These are phyloP conservation scores for Bretziella fagacearum DNA, from an alignment of 2,329 filamentous ascomycete species.

Conservation along the genomic window DNA sequence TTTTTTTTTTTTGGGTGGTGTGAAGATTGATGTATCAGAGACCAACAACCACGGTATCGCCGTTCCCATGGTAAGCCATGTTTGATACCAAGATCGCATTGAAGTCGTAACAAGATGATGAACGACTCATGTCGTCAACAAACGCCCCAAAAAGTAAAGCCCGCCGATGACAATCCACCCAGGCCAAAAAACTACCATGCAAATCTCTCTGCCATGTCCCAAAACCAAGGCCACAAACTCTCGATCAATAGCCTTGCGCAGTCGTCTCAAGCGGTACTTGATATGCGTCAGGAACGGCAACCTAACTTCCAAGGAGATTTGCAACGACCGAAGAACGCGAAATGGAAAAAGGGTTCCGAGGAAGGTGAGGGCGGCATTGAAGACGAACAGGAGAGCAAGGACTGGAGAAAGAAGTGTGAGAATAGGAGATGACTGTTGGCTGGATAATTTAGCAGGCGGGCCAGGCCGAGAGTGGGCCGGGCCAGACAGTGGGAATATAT, in stretches of 20 bases:
- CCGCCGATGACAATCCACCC: conserved; percentile 34
- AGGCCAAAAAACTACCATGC: conserved; percentile 39
- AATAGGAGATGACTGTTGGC: background rate
- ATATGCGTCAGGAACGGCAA: background rate
- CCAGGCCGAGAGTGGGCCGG: background rate
- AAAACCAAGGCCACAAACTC: conserved; percentile 36
- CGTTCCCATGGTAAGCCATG: too few species aligned
- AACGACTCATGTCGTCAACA: background rate
- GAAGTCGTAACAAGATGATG: too few species aligned
- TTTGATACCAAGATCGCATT: too few species aligned
- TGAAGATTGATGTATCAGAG: too few species aligned
- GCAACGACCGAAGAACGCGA: too few species aligned
- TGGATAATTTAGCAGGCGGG: too few species aligned
- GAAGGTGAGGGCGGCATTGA: background rate
- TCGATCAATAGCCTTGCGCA: conserved; percentile 21
- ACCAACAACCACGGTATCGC: too few species aligned
- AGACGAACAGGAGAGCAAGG: background rate
- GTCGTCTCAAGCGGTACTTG: background rate
- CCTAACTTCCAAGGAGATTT: background rate
- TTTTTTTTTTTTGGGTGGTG: background rate
- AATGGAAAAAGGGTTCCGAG: background rate
- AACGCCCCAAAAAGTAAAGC: background rate
- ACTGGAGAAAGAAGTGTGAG: background rate
- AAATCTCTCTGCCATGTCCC: conserved; percentile 31
- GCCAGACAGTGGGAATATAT: background rate